Conservation (phyloP, 2,329 filamentous ascomycete genomes). For the Apiospora saccharicola region DNA sequence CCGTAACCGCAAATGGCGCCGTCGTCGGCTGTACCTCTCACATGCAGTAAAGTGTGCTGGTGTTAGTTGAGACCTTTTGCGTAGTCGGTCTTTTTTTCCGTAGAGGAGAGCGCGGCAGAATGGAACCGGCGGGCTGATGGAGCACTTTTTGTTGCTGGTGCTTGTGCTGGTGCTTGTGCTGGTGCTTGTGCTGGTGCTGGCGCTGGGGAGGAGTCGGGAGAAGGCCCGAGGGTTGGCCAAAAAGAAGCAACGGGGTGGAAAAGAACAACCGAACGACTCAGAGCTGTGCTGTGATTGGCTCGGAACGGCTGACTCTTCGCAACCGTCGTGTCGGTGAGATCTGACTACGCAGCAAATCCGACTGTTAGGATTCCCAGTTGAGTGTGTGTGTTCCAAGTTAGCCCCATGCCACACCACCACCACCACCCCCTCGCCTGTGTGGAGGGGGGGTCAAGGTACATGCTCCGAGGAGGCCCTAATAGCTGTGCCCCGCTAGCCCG, state of each 20-base stretch:
- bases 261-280: constrained; percentile 18
- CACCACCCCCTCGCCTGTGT: neutral
- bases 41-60: constrained; percentile 4
- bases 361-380: constrained; percentile 5
- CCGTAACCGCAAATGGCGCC: constrained; percentile 15
- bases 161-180: too few relatives aligned
- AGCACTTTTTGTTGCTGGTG: neutral
- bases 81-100: neutral
- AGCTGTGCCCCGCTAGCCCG: constrained; percentile 16
- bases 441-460: neutral
- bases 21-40: constrained; percentile 11
- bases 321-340: constrained; percentile 17
- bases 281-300: neutral
- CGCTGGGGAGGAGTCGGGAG: neutral
- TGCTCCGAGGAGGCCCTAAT: neutral
- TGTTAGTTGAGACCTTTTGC: neutral
- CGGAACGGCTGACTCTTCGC: constrained; percentile 15
- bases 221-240: constrained; percentile 14
- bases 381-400: constrained; percentile 17
- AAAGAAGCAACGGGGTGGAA: constrained; percentile 3
- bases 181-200: too few relatives aligned
- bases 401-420: constrained; percentile 3
- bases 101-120: constrained; percentile 9
- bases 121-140: constrained; percentile 16
- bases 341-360: constrained; percentile 1